Evolutionary conservation across 176 grass and related monocot genomes (phyloP).

Genomic region (Typha latifolia): DNA sequence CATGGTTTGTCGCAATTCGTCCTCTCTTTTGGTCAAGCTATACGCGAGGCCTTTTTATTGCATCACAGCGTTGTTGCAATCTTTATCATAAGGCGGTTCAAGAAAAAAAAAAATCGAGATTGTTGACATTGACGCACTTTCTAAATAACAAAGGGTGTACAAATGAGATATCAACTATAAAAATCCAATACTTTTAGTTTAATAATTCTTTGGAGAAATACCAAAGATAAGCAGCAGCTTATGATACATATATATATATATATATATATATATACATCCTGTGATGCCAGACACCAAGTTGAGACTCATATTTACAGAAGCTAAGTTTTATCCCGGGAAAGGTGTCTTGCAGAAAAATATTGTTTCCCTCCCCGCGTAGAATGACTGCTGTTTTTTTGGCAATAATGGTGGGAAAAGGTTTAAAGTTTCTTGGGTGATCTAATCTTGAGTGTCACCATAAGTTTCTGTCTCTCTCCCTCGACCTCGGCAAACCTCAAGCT

Average conservation of each 20-base stretch:
- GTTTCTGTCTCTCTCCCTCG: slow-evolving; percentile 81
- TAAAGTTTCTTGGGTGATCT: slow-evolving; percentile 40
- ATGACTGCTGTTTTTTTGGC: slow-evolving; percentile 13
- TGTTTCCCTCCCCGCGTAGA: background rate
- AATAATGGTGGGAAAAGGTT: background rate
- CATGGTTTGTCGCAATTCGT: too few species aligned
- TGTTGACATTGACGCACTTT: background rate
- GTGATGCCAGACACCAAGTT: background rate
- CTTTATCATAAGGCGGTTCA: background rate
- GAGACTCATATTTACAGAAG: background rate
- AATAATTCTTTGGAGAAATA: background rate
- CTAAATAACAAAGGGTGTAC: background rate
- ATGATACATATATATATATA: too few species aligned
- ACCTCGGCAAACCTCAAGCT: slow-evolving; percentile 89
- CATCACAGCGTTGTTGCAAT: too few species aligned
- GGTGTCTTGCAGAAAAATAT: background rate
- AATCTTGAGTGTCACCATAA: slow-evolving; percentile 64
- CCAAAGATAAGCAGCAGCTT: background rate
- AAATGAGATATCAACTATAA: background rate
- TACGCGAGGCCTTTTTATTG: too few species aligned
- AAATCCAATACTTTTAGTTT: background rate
- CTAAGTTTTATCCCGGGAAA: background rate
- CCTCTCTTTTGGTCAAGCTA: too few species aligned
- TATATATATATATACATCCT: background rate
- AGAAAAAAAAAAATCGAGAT: background rate